These are phyloP conservation scores for Ophiostoma australiae DNA, from an alignment of 2,329 filamentous ascomycete genomes.

Conservation along the genomic window DNA sequence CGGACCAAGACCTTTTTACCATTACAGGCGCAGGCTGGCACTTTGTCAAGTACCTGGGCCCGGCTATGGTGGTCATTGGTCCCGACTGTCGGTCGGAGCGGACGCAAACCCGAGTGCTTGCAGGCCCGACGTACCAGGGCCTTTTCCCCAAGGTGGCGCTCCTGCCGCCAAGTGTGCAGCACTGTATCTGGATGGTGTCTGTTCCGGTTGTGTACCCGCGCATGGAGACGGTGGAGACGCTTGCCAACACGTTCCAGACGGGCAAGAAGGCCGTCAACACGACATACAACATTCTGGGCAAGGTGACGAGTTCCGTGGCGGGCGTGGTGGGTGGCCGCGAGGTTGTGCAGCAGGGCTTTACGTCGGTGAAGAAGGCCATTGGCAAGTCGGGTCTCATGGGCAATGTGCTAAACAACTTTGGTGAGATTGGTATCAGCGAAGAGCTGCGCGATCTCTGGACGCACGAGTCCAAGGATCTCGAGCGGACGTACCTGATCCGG, in stretches of 20 bases:
- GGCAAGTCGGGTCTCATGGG: slow-evolving; percentile 96
- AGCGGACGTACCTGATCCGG: slow-evolving; percentile 91
- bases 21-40: slow-evolving; percentile 98
- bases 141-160: slow-evolving; percentile 93
- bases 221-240: slow-evolving; percentile 82
- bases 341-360: slow-evolving; percentile 87
- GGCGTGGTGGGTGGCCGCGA: slow-evolving; percentile 94
- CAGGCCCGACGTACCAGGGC: slow-evolving; percentile 93
- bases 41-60: slow-evolving; percentile 93
- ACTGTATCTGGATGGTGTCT: slow-evolving; percentile 93
- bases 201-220: slow-evolving; percentile 88
- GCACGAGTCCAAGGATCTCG: slow-evolving; percentile 94
- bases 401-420: slow-evolving; percentile 90
- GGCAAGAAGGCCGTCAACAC: slow-evolving; percentile 96
- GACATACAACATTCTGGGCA: slow-evolving; percentile 92
- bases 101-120: slow-evolving; percentile 85
- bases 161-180: slow-evolving; percentile 86
- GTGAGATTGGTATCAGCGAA: slow-evolving; percentile 89
- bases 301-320: slow-evolving; percentile 89
- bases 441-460: slow-evolving; percentile 97
- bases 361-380: slow-evolving; percentile 91
- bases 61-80: slow-evolving; percentile 82
- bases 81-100: slow-evolving; percentile 89
- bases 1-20: slow-evolving; percentile 89
- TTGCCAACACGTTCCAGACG: slow-evolving; percentile 85